Conservation (phyloP, 192 early-diverging fungal genomes). For the Entophlyctis helioformis region DNA sequence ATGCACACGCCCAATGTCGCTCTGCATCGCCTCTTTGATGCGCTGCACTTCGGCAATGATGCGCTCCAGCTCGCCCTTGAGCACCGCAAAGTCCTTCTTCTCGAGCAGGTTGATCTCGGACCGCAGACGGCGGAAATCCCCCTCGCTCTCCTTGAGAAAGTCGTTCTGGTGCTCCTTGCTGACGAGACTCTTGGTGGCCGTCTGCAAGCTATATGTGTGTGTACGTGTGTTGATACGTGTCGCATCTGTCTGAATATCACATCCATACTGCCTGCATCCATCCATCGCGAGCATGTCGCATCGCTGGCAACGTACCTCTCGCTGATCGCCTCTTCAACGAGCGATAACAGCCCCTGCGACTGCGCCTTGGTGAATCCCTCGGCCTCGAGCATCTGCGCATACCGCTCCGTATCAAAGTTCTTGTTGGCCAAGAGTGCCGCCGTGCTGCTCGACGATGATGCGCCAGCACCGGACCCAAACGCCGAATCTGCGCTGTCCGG, state of each 20-base stretch:
- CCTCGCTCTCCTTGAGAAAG: conserved; percentile 45
- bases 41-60: conserved; percentile 68
- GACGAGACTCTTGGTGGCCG: conserved; percentile 50
- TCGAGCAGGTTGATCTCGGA: conserved; percentile 76
- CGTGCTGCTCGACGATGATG: too few species aligned
- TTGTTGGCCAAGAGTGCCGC: too few species aligned
- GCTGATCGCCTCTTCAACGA: conserved; percentile 53
- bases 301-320: conserved; percentile 42
- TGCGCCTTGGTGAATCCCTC: conserved; percentile 65
- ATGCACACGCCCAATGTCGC: conserved; percentile 72
- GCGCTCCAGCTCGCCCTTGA: conserved; percentile 67
- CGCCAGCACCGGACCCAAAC: too few species aligned
- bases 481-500: too few species aligned
- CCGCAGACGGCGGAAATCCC: conserved; percentile 70
- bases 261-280: neutral
- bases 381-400: conserved; percentile 53
- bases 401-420: too few species aligned
- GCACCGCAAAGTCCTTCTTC: conserved; percentile 69
- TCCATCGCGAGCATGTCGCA: neutral
- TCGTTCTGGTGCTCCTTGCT: conserved; percentile 75
- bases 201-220: conserved; percentile 35
- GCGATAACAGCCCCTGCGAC: conserved; percentile 56
- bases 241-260: neutral
- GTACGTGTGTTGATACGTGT: neutral
- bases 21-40: conserved; percentile 59